These are phyloP conservation scores for Grifola frondosa DNA, from an alignment of 1,284 basidiomycete genomes.

Conservation along the genomic window DNA sequence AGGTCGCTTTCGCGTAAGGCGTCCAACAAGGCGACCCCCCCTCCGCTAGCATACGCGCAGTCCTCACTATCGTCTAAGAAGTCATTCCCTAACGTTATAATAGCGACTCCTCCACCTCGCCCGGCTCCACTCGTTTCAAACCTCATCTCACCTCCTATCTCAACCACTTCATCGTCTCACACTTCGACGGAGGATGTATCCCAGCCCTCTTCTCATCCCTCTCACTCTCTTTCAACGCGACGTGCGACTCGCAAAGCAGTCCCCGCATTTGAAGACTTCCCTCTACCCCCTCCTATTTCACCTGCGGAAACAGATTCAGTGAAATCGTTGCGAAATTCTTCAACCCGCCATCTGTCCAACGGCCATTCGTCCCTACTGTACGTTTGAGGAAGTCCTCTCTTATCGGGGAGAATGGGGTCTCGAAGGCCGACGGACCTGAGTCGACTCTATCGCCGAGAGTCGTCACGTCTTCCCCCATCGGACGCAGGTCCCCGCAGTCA, in stretches of 20 bases:
- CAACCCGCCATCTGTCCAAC: no score
- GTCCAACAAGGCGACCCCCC: conserved; percentile 17
- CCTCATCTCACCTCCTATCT: conserved; percentile 5
- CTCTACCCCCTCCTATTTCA: conserved; percentile 10
- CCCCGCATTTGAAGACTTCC: conserved; percentile 14
- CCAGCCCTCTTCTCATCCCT: conserved; percentile 11
- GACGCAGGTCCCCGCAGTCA: conserved; percentile 11
- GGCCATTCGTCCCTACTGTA: no score
- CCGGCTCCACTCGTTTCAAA: conserved; percentile 9
- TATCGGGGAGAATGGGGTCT: no score
- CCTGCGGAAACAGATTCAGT: no score
- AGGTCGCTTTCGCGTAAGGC: conserved; percentile 20
- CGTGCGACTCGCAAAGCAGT: conserved; percentile 22
- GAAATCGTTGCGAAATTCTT: no score
- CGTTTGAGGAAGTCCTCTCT: no score
- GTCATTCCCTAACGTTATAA: conserved; percentile 29
- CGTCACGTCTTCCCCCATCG: conserved; percentile 9
- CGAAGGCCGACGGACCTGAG: conserved; percentile 17
- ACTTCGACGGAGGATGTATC: conserved; percentile 13
- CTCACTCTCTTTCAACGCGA: conserved; percentile 13
- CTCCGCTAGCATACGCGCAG: conserved; percentile 26
- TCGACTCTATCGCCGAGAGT: conserved; percentile 8
- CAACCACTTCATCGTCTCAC: conserved; percentile 15
- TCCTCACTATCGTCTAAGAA: conserved; percentile 22
- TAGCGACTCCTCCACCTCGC: conserved; percentile 31